Conservation (phyloP, 1,139 yeast species). For the Hyphopichia buzzinii region DNA sequence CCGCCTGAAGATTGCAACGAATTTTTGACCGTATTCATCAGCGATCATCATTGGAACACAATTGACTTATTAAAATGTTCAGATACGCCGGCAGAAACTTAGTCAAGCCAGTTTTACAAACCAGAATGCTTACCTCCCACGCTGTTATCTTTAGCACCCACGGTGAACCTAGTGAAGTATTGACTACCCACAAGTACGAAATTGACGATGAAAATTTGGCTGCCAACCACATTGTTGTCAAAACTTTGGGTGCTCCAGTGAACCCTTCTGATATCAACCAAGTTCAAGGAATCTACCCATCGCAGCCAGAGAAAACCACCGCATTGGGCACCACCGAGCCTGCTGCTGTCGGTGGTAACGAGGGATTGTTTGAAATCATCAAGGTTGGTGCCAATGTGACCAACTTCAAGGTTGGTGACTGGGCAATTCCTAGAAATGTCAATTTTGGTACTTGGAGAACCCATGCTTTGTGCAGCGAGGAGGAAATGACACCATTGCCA, state of each 20-base stretch:
- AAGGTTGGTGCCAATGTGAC: conserved; percentile 61
- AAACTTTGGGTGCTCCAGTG: conserved; percentile 81
- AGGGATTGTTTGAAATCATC: conserved; percentile 84
- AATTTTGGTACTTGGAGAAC: conserved; percentile 96
- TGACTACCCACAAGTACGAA: conserved; percentile 51
- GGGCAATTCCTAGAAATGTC: conserved; percentile 83
- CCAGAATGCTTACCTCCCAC: conserved; percentile 51
- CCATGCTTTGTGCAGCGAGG: conserved; percentile 57
- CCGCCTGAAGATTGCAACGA: too few species aligned
- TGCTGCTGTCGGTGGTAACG: conserved; percentile 53
- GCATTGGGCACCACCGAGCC: conserved; percentile 31
- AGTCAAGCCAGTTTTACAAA: conserved; percentile 8
- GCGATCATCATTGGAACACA: too few species aligned
- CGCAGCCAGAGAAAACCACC: conserved; percentile 33
- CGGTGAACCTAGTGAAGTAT: conserved; percentile 59
- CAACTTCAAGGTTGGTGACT: conserved; percentile 67
- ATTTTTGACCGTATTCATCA: too few species aligned
- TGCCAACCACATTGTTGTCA: conserved; percentile 50
- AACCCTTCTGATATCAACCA: conserved; percentile 46
- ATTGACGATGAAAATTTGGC: conserved; percentile 45
- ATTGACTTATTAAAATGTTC: too few species aligned
- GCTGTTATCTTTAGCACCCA: conserved; percentile 57
- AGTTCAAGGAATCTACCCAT: conserved; percentile 41
- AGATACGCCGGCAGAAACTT: not conserved
- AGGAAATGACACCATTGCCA: conserved; percentile 53